A percentile compares a stretch with the other conserved stretches of the same genome.
Conservation (phyloP, 176 grass and related monocot genomes). For the Cenchrus americanus region DNA sequence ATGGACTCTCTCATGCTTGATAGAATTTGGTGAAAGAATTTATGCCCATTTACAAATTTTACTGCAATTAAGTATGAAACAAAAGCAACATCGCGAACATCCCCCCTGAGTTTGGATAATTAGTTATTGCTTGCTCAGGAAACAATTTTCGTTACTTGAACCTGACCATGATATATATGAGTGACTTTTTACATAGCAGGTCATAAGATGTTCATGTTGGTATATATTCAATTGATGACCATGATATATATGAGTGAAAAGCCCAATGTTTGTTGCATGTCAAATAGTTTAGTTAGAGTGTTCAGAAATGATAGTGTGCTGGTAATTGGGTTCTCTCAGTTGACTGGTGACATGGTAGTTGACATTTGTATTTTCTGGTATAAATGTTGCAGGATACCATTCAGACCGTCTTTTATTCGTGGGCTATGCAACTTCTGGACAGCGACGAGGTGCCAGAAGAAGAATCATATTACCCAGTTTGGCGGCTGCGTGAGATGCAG, state of each 20-base stretch:
- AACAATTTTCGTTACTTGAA: not conserved
- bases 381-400: slow-evolving; percentile 74
- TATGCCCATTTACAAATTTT: slow-evolving; percentile 4
- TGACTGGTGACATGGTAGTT: not conserved
- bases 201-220: not conserved
- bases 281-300: not conserved
- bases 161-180: not conserved
- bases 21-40: not conserved
- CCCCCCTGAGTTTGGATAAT: not conserved
- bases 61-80: not conserved
- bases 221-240: not conserved
- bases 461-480: slow-evolving; percentile 78
- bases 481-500: slow-evolving; percentile 94
- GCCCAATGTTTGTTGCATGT: not conserved
- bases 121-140: not conserved
- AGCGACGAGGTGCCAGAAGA: slow-evolving; percentile 74
- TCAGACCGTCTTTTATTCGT: slow-evolving; percentile 71
- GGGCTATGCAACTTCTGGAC: slow-evolving; percentile 94
- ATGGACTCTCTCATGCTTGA: slow-evolving; percentile 13
- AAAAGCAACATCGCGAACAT: not conserved
- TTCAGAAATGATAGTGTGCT: slow-evolving; percentile 3
- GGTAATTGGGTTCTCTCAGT: not conserved
- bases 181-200: not conserved
- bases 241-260: not conserved
- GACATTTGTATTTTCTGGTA: slow-evolving; percentile 29